phyloP scores from a whole-genome alignment of 495 filamentous ascomycete genomes.

The Lepidopterella palustris region DNA sequence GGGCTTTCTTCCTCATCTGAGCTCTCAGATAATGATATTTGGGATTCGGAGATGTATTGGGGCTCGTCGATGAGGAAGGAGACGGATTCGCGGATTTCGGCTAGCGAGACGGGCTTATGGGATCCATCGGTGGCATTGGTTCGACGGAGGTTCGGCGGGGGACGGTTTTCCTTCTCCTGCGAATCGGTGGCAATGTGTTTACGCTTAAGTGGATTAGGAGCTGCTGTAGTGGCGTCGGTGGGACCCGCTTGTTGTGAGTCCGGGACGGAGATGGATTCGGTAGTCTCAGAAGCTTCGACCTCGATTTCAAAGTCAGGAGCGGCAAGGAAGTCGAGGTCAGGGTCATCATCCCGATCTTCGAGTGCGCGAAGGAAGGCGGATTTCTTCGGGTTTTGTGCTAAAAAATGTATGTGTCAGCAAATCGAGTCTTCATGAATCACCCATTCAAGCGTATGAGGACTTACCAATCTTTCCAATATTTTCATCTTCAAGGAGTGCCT shows the following conservation, averaged over 20 bases:
- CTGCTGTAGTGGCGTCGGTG: constrained; percentile 3
- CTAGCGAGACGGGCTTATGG: constrained; percentile 61
- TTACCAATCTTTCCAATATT: constrained; percentile 73
- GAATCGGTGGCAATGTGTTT: constrained; percentile 43
- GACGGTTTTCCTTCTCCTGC: constrained; percentile 44
- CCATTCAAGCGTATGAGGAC: neutral
- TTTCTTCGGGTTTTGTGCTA: constrained; percentile 76
- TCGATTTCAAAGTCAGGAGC: constrained; percentile 40
- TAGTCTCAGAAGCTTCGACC: constrained; percentile 42
- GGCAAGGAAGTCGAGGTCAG: constrained; percentile 57
- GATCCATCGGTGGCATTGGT: constrained; percentile 48
- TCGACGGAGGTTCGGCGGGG: constrained; percentile 58
- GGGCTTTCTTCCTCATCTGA: constrained; percentile 27
- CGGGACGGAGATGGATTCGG: constrained; percentile 31
- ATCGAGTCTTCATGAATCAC: neutral
- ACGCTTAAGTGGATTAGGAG: constrained; percentile 42
- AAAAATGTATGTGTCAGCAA: constrained; percentile 2
- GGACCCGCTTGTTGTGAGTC: constrained; percentile 40
- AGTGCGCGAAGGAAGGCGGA: constrained; percentile 83
- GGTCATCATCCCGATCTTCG: constrained; percentile 73
- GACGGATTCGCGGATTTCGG: constrained; percentile 71
- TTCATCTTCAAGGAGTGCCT: constrained; percentile 81
- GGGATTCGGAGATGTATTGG: constrained; percentile 45
- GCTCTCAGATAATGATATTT: constrained; percentile 25
- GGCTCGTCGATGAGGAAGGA: constrained; percentile 76